A percentile compares a stretch with the other conserved stretches of the same genome.
Conservation (phyloP, 2,329 filamentous ascomycete genomes). For the Botrytis tulipae region DNA sequence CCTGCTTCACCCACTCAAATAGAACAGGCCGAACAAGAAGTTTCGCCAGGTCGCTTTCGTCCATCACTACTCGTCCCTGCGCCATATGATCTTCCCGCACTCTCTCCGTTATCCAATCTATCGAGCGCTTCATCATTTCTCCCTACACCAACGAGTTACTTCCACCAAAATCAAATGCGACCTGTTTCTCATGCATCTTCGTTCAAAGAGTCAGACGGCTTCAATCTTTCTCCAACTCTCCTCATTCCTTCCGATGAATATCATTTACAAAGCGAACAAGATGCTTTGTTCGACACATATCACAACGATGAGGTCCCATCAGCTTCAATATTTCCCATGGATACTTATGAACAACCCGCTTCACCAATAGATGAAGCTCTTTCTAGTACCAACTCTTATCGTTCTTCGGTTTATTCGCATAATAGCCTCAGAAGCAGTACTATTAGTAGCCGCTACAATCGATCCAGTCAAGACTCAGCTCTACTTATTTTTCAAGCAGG, state of each 20-base stretch:
- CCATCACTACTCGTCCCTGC: conserved; percentile 36
- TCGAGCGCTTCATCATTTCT: conserved; percentile 30
- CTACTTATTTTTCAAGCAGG: conserved; percentile 27
- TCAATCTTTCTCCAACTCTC: conserved; percentile 59
- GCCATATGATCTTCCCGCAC: conserved; percentile 34
- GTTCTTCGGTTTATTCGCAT: conserved; percentile 35
- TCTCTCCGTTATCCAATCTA: conserved; percentile 36
- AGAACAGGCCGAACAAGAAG: conserved; percentile 27
- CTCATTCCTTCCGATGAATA: conserved; percentile 58
- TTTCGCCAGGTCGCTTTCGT: conserved; percentile 34
- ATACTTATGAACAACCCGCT: conserved; percentile 28
- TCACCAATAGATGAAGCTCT: conserved; percentile 36
- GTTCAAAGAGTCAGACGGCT: conserved; percentile 59
- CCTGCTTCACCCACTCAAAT: conserved; percentile 30
- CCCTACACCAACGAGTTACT: conserved; percentile 29
- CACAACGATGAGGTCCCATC: conserved; percentile 28
- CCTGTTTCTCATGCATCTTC: conserved; percentile 47
- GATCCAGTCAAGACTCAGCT: conserved; percentile 36
- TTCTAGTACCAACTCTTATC: conserved; percentile 37
- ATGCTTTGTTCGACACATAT: conserved; percentile 35
- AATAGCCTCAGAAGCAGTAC: conserved; percentile 34
- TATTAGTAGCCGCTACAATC: conserved; percentile 25
- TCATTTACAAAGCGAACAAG: conserved; percentile 50
- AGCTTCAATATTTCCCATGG: conserved; percentile 31
- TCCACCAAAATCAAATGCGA: conserved; percentile 29